Evolutionary conservation across 1,139 yeast species (phyloP).

Genomic region (Saccharomycopsis crataegensis): DNA sequence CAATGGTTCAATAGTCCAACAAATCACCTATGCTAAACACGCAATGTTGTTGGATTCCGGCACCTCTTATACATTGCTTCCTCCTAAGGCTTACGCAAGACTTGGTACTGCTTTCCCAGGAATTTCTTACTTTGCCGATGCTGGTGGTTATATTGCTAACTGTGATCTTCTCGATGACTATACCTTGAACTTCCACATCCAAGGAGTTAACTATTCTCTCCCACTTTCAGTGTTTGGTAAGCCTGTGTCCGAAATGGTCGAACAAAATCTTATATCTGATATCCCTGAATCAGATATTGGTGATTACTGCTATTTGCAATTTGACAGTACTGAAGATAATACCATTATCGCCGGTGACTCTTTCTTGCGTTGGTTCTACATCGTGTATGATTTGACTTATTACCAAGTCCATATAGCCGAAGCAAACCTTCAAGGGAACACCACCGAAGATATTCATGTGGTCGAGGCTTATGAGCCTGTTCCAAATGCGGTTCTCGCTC

Average conservation of each 20-base stretch:
- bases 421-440: conserved; percentile 9
- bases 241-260: not conserved
- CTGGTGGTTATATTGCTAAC: conserved; percentile 3
- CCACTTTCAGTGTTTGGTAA: conserved; percentile 1
- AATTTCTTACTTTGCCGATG: not conserved
- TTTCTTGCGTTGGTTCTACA: conserved; percentile 13
- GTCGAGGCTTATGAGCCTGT: conserved; percentile 2
- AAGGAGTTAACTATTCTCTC: not conserved
- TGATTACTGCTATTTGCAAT: conserved; percentile 2
- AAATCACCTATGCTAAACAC: not conserved
- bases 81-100: not conserved
- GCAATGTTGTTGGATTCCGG: conserved; percentile 7
- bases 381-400: conserved; percentile 7
- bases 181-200: not conserved
- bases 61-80: not conserved
- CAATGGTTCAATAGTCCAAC: not conserved
- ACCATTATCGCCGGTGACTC: conserved; percentile 14
- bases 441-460: not conserved
- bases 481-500: conserved; percentile 10
- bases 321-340: not conserved
- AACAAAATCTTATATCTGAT: not conserved
- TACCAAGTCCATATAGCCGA: conserved; percentile 3
- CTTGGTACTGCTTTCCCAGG: conserved; percentile 5
- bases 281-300: not conserved
- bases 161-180: conserved; percentile 3